These are phyloP conservation scores for Chrysopogon serrulatus DNA, from an alignment of 176 grass and related monocot species.

Conservation along the genomic window DNA sequence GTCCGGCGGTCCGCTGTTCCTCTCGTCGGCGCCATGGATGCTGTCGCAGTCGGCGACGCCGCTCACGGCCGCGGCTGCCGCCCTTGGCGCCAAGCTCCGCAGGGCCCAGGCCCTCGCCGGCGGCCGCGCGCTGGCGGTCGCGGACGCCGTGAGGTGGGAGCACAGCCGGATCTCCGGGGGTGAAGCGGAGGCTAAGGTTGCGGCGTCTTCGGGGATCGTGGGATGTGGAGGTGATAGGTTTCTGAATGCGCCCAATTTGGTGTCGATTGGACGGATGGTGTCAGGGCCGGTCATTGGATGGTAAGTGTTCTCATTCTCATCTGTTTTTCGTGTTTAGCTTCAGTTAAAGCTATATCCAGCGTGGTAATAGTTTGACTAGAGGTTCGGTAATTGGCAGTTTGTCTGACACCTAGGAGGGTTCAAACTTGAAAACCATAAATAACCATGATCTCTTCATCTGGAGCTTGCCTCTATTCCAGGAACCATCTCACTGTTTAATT, in stretches of 20 bases:
- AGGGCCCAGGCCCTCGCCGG: slow-evolving; percentile 34
- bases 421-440: not conserved
- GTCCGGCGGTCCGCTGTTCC: slow-evolving; percentile 44
- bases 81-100: slow-evolving; percentile 45
- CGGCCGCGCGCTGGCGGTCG: slow-evolving; percentile 26
- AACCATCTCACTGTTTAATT: not conserved
- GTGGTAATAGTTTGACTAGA: not conserved
- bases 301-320: slow-evolving; percentile 31
- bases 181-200: not conserved
- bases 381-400: not conserved
- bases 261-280: slow-evolving; percentile 84
- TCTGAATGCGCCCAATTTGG: slow-evolving; percentile 92
- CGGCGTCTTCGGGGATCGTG: not conserved
- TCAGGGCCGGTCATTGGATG: slow-evolving; percentile 90
- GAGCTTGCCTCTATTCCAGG: not conserved
- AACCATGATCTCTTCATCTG: not conserved
- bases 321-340: not conserved
- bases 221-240: slow-evolving; percentile 47
- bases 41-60: slow-evolving; percentile 64
- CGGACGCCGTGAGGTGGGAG: slow-evolving; percentile 28
- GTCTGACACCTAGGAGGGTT: not conserved
- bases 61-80: slow-evolving; percentile 47
- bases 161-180: slow-evolving; percentile 13
- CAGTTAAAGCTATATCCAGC: not conserved
- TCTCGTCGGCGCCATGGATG: slow-evolving; percentile 68